Evolutionary conservation across 768 basidiomycete species (phyloP), one percentile per base, ranked within the genome.

Genomic region (Tephrocybe sp.): DNA sequence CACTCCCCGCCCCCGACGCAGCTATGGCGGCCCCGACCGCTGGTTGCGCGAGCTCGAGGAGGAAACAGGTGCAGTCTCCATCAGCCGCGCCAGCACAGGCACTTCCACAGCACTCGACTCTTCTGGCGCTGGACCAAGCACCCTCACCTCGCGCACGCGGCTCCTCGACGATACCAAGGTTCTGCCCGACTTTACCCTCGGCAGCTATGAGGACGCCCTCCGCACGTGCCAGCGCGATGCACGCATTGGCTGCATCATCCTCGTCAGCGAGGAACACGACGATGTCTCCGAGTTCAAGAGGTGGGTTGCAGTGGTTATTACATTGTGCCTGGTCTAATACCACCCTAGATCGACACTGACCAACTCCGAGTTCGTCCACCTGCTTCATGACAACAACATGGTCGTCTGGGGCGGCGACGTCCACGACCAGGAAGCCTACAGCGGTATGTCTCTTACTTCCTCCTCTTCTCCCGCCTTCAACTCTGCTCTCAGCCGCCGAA

Each of bases 391-490:
- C 28, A 88, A 93, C 65, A 74, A 86, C 44, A 76, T 96, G 47
- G 60, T 93, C 15, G 83, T 93, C 7, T 99, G 95, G 96, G 96
- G 89, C 3, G 95, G 92, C 14, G 95, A 98, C 63, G 83, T 97
- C 7, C 77, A 86, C 28, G 87, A 90, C 59, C 75, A 76, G 30
- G 92, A 96, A 55, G 83, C 90, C 4, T 93, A 93, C 80, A 73
- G 71, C 75, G 88, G 76, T 76, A 45, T 45, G 70, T 56, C n/a
- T 24, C 7, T 10, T 11, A 45, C 30, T 17, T 24, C 24, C 36
- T 5, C 28, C 15, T 45, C 5, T 24, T 25, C 15, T 17, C 10
- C 18, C n/a, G 18, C 72, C 8, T 41, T 51, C 34, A 12, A 30
- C 28, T 12, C 5, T 12, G 7, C 28, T 17, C 12, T 11, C 46